phyloP scores from a whole-genome alignment of 768 basidiomycete species.

The Boletellus emodensis region DNA sequence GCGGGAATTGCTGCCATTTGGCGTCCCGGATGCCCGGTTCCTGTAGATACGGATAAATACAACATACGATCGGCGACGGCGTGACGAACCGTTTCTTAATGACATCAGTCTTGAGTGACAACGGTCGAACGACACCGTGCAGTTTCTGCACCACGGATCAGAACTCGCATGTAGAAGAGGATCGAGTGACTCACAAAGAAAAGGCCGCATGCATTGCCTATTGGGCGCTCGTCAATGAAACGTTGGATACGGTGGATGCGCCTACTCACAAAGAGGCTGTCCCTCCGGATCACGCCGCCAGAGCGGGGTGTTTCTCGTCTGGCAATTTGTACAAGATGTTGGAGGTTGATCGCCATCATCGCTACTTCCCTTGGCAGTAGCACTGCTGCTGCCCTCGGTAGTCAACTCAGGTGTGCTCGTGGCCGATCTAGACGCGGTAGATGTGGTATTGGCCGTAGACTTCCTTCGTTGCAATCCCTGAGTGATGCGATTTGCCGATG shows the following conservation, averaged over 20 bases:
- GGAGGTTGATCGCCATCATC: constrained; percentile 71
- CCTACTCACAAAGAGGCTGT: constrained; percentile 76
- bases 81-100: constrained; percentile 85
- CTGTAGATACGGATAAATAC: constrained; percentile 33
- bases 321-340: constrained; percentile 91
- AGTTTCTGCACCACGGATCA: constrained; percentile 64
- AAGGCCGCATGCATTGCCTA: constrained; percentile 88
- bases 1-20: constrained; percentile 54
- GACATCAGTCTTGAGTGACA: constrained; percentile 94
- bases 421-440: constrained; percentile 44
- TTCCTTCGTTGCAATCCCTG: constrained; percentile 56
- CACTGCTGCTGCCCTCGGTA: constrained; percentile 28
- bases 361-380: constrained; percentile 37
- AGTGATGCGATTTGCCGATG: constrained; percentile 57
- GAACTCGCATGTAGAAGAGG: constrained; percentile 1
- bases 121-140: constrained; percentile 90
- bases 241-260: constrained; percentile 6
- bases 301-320: constrained; percentile 90
- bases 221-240: constrained; percentile 13
- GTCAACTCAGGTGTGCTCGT: constrained; percentile 65
- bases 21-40: constrained; percentile 77
- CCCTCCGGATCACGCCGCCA: constrained; percentile 94
- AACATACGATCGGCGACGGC: not conserved
- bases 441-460: constrained; percentile 28
- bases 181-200: constrained; percentile 68